These are phyloP conservation scores for Domatiomyces globalis DNA, from an alignment of 2,329 filamentous ascomycete species.

Conservation along the genomic window DNA sequence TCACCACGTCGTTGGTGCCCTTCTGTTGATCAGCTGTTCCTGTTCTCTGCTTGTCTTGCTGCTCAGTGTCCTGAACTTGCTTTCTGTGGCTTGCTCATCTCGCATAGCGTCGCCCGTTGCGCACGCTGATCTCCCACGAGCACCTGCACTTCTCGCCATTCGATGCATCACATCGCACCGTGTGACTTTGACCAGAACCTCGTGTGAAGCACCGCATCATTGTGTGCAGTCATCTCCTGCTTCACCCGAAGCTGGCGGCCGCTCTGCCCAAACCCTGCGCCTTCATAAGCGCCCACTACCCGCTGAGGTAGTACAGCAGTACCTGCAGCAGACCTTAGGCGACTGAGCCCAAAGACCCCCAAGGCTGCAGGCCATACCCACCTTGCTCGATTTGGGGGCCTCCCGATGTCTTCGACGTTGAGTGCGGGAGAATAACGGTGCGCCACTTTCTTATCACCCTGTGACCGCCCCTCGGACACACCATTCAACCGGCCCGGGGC, in stretches of 20 bases:
- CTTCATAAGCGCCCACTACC: neutral
- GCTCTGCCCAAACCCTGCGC: neutral
- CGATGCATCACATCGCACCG: slow-evolving; percentile 6
- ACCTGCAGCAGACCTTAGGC: neutral
- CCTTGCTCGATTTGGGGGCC: neutral
- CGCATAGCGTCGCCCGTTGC: slow-evolving; percentile 9
- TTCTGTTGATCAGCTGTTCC: slow-evolving; percentile 6
- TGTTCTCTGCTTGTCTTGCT: slow-evolving; percentile 4
- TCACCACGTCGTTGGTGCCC: slow-evolving; percentile 15
- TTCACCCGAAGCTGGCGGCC: neutral
- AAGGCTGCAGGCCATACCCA: neutral
- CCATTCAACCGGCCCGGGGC: neutral
- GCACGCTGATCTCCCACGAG: slow-evolving; percentile 5
- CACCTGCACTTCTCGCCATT: slow-evolving; percentile 1
- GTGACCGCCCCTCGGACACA: neutral
- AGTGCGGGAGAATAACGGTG: neutral
- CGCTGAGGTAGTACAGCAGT: neutral
- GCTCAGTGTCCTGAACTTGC: neutral
- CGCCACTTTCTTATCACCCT: neutral
- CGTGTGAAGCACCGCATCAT: neutral
- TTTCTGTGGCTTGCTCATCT: neutral
- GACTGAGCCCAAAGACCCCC: neutral
- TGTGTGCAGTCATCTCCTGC: neutral
- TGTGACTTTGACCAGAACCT: slow-evolving; percentile 5
- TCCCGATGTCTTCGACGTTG: neutral